phyloP scores from a whole-genome alignment of 306 rosid species.

The Crataegus laevigata region DNA sequence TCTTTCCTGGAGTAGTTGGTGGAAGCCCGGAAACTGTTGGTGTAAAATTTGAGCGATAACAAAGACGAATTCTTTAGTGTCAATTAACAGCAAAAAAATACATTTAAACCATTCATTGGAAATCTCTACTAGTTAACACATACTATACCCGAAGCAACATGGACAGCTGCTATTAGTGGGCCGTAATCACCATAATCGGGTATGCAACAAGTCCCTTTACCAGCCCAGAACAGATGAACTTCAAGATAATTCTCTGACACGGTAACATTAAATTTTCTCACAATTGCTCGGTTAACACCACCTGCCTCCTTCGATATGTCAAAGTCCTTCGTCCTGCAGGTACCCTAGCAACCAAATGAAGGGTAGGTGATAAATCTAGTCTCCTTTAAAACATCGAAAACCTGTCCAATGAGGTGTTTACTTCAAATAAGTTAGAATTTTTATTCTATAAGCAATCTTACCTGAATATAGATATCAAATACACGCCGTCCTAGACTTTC shows the following conservation, averaged over 20 bases:
- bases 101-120: neutral
- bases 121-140: neutral
- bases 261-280: neutral
- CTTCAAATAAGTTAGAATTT: neutral
- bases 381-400: neutral
- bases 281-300: conserved; percentile 4
- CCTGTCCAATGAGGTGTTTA: neutral
- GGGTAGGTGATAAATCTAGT: neutral
- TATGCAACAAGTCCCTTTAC: conserved; percentile 22
- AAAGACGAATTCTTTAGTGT: neutral
- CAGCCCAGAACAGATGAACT: conserved; percentile 24
- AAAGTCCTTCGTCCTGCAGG: neutral
- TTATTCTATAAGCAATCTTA: neutral
- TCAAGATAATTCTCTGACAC: conserved; percentile 19
- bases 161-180: conserved; percentile 4
- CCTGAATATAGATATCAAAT: conserved; percentile 59
- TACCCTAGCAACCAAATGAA: conserved; percentile 3
- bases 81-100: neutral
- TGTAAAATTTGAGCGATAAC: neutral
- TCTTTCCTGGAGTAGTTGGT: neutral
- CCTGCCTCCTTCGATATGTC: conserved; percentile 15
- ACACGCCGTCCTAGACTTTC: conserved; percentile 43
- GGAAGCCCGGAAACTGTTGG: conserved; percentile 6
- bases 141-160: conserved; percentile 8
- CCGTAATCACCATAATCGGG: conserved; percentile 9